Base-by-base conservation (phyloP, 176 grass and related monocot genomes). In the Miscanthus lutarioriparius region DNA sequence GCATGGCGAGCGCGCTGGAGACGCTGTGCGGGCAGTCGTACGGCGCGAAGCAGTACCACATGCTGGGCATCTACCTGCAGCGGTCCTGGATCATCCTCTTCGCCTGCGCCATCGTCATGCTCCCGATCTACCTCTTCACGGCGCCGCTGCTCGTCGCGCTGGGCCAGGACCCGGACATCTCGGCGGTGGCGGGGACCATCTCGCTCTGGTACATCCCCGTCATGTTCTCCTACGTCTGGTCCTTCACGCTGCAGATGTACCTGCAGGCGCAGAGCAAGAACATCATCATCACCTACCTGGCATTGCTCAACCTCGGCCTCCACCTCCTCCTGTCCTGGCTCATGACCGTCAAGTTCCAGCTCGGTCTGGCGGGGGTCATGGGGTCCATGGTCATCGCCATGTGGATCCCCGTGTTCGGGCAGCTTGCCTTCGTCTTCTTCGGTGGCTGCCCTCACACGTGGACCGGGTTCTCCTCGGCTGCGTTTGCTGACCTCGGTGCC, bases 181-280 rank as follows among this genome's bases (percentile, higher is more conserved):
- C 87, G 0, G 66, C 64, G 0, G 70, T 93, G 1, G 92, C 93
- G 0, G 89, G 91, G 11, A 67, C 37, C 35, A 88, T 98, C 61
- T 64, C 93, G 1, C 36, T 87, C 0, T 93, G 92, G 86, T 95
- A 91, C 89, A 93, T 98, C 62, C 93, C 89, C 0, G 56, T 95
- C 22, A 75, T 90, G 80, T 87, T 95, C 80, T 88, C 91, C 25
- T 89, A 66, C 8, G 77, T 85, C 23, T 95, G 79, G 81, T 8
- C 67, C 35, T 95, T 89, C 91, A 89, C 93, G 22, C 85, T 94
- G 4, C 96, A 98, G 80, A 95, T 91, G 93, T 95, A 88, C 80
- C 93, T 98, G 27, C 96, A 98, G 66, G 79, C 91, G 20, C 96
- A 95, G 79, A 92, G 89, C 85, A 98, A 90, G 84, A 94, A 95